These are phyloP conservation scores for Dendrobium huoshanense DNA, from an alignment of 106 monocot genomes.

Conservation along the genomic window DNA sequence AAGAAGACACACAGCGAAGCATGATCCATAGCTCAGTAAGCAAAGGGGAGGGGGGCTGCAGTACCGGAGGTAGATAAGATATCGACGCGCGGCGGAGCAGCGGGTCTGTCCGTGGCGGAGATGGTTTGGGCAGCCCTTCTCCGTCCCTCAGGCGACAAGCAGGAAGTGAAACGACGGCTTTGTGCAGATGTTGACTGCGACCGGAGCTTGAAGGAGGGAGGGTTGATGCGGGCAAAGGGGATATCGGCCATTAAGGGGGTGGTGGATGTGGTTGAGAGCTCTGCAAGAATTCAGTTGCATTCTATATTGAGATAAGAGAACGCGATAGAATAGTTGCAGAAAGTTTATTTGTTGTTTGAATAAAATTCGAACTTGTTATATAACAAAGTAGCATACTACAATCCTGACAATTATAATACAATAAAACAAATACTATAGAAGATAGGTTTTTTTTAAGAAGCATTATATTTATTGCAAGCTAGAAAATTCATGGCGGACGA, in stretches of 20 bases:
- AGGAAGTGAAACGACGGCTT: not conserved
- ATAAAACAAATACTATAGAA: no score
- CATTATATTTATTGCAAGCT: no score
- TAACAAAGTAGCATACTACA: no score
- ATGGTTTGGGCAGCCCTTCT: not conserved
- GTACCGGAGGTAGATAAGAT: constrained; percentile 29
- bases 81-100: constrained; percentile 4
- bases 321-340: no score
- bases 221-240: constrained; percentile 10
- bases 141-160: not conserved
- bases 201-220: constrained; percentile 9
- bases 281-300: no score
- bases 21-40: not conserved
- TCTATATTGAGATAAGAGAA: no score
- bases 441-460: no score
- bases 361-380: no score
- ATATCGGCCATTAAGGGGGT: constrained; percentile 19
- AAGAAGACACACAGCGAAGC: not conserved
- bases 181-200: not conserved
- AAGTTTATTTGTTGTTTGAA: no score
- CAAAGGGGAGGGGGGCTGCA: not conserved
- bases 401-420: no score
- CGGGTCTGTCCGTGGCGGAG: not conserved
- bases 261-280: not conserved
- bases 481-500: no score